Evolutionary conservation across 352 stramenopile genomes (phyloP).

Genomic region (Phytopythium oedochilum): DNA sequence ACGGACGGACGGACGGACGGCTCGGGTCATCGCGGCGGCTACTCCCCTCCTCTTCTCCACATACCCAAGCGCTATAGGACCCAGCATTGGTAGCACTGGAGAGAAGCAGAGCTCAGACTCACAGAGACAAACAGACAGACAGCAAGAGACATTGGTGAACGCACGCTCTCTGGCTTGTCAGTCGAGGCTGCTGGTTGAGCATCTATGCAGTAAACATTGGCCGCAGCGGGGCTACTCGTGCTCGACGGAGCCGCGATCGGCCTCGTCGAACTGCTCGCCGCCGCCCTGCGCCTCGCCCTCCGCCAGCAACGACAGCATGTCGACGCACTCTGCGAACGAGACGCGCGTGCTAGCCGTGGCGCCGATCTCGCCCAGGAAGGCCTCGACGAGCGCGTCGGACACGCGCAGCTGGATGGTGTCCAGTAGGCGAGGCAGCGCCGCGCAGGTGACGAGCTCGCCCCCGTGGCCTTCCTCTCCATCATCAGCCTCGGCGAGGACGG

Average conservation of each 20-base stretch:
- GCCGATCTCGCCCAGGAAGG: conserved; percentile 70
- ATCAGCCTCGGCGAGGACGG: conserved; percentile 18
- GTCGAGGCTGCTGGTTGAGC: too few species aligned
- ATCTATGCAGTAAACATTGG: too few species aligned
- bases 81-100: background rate
- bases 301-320: conserved; percentile 79
- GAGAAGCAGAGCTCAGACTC: too few species aligned
- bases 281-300: conserved; percentile 35
- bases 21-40: too few species aligned
- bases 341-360: conserved; percentile 61
- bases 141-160: too few species aligned
- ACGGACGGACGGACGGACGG: too few species aligned
- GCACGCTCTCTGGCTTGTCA: too few species aligned
- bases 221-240: too few species aligned
- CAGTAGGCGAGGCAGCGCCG: conserved; percentile 35
- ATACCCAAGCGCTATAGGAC: background rate
- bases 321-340: conserved; percentile 82
- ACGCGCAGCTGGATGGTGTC: conserved; percentile 35
- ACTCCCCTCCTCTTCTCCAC: too few species aligned
- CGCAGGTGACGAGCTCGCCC: conserved; percentile 37
- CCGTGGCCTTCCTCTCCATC: conserved; percentile 6
- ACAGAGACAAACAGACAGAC: too few species aligned
- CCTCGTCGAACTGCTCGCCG: conserved; percentile 20
- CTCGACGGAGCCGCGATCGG: conserved; percentile 9
- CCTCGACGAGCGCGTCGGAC: conserved; percentile 30